Evolutionary conservation across 352 stramenopile species (phyloP).

Genomic region (Phytophthora brassicae): DNA sequence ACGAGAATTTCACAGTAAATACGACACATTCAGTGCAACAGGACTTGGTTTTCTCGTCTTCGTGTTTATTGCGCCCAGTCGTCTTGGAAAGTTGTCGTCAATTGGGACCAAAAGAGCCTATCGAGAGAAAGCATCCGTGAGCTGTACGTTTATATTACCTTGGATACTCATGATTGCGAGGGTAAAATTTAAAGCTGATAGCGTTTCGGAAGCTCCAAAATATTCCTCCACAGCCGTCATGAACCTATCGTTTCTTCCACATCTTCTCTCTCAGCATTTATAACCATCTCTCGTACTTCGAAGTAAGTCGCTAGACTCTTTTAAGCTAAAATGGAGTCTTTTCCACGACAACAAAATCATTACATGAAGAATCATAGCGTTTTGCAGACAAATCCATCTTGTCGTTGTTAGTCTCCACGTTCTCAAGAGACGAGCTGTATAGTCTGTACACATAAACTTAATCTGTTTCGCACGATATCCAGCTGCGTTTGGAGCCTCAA

Average conservation of each 20-base stretch:
- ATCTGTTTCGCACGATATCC: constrained; percentile 50
- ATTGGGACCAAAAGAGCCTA: constrained; percentile 32
- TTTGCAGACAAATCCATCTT: constrained; percentile 45
- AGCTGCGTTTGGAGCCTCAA: constrained; percentile 34
- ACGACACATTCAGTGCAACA: no score
- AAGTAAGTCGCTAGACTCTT: no score
- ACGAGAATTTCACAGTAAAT: constrained; percentile 70
- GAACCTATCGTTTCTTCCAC: constrained; percentile 20
- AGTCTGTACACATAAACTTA: no score
- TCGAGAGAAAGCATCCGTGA: constrained; percentile 20
- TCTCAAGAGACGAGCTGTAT: constrained; percentile 40
- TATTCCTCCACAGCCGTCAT: constrained; percentile 41
- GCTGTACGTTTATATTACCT: constrained; percentile 36
- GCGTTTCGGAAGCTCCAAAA: constrained; percentile 23
- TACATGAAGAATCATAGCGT: constrained; percentile 38
- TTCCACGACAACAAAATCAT: constrained; percentile 27
- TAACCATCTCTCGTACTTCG: no score
- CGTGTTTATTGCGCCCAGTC: no score
- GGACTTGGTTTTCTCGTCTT: no score
- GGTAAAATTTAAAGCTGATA: constrained; percentile 27
- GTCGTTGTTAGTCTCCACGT: constrained; percentile 42
- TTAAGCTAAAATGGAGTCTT: no score
- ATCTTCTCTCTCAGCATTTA: constrained; percentile 2
- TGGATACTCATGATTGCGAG: constrained; percentile 49
- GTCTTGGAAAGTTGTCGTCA: constrained; percentile 45